Conservation (phyloP, 108 stramenopile species). For the Conticribra guillardii region DNA sequence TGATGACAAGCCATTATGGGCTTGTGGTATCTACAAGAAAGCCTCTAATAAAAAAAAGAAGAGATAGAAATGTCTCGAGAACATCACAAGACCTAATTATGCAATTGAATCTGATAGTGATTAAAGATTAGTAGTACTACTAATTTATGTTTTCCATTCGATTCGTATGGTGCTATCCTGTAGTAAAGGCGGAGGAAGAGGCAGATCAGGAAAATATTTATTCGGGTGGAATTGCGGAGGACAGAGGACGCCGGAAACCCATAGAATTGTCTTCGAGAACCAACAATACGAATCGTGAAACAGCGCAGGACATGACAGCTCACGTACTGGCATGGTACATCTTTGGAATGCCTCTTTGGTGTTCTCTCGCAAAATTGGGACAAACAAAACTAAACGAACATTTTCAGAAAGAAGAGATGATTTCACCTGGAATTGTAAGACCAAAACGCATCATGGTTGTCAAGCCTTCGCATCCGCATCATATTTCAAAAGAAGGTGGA, state of each 20-base stretch:
- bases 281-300: background rate
- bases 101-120: too few relatives aligned
- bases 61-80: too few relatives aligned
- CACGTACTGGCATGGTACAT: slow-evolving; percentile 1
- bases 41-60: too few relatives aligned
- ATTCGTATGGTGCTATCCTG: background rate
- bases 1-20: too few relatives aligned
- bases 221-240: background rate
- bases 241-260: background rate
- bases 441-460: slow-evolving; percentile 30
- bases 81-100: too few relatives aligned
- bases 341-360: slow-evolving; percentile 74
- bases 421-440: slow-evolving; percentile 51
- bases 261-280: background rate
- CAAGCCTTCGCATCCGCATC: background rate
- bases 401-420: slow-evolving; percentile 51
- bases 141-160: too few relatives aligned
- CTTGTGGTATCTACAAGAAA: too few relatives aligned
- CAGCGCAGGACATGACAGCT: background rate
- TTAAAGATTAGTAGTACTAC: too few relatives aligned
- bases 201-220: background rate
- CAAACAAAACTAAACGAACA: slow-evolving; percentile 50
- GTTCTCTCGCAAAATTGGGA: slow-evolving; percentile 58
- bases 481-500: background rate
- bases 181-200: background rate